Conservation (phyloP, 495 filamentous ascomycete genomes). For the Aspergillus steynii region DNA sequence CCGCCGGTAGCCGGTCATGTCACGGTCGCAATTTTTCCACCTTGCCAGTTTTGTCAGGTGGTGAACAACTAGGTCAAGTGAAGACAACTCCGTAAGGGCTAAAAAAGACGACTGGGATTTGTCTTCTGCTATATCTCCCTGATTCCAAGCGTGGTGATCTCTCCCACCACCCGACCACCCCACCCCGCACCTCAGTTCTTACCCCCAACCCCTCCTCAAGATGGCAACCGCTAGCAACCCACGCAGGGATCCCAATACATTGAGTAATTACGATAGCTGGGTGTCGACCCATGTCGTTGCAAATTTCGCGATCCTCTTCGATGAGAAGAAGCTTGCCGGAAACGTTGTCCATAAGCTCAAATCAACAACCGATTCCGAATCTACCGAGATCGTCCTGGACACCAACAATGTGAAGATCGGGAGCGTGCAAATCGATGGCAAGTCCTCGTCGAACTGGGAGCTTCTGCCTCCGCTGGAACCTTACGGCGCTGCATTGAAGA, state of each 20-base stretch:
- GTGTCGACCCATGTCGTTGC: conserved; percentile 76
- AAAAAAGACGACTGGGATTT: too few species aligned
- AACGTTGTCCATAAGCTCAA: conserved; percentile 73
- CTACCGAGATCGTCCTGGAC: conserved; percentile 80
- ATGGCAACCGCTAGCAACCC: conserved; percentile 54
- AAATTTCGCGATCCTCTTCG: conserved; percentile 79
- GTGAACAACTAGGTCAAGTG: background rate
- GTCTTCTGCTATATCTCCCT: too few species aligned
- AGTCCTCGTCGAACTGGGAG: conserved; percentile 61
- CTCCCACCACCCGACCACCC: background rate
- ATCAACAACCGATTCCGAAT: conserved; percentile 65
- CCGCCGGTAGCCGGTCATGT: background rate
- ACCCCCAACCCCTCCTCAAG: conserved; percentile 10
- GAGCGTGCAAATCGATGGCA: conserved; percentile 63
- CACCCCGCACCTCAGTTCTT: conserved; percentile 11
- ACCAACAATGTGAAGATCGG: conserved; percentile 75
- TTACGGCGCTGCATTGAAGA: conserved; percentile 76
- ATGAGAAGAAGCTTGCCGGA: conserved; percentile 69
- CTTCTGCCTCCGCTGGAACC: conserved; percentile 68
- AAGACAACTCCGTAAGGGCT: too few species aligned
- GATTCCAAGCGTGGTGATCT: too few species aligned
- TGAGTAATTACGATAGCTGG: conserved; percentile 88
- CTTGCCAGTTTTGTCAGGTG: background rate
- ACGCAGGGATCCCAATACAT: conserved; percentile 82
- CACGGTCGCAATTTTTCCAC: background rate